Conservation (phyloP, 768 basidiomycete species). For the Hypholoma fasciculare region DNA sequence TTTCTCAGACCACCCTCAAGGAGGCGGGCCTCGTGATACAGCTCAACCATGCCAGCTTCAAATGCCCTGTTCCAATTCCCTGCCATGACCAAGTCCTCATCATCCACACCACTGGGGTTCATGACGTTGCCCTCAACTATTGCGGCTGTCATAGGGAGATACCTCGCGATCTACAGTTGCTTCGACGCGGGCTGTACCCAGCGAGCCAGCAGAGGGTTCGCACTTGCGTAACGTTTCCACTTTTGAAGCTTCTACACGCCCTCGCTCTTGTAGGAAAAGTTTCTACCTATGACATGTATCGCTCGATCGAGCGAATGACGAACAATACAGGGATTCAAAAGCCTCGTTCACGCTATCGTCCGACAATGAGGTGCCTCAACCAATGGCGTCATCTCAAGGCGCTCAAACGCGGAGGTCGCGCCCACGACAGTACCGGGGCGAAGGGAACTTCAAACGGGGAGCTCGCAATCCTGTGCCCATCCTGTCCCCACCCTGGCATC, state of each 20-base stretch:
- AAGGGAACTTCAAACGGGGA: slow-evolving; percentile 21
- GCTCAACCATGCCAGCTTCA: not conserved
- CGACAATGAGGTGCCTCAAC: not conserved
- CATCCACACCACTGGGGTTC: slow-evolving; percentile 14
- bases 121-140: slow-evolving; percentile 7
- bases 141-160: slow-evolving; percentile 8
- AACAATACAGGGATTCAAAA: not conserved
- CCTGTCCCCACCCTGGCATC: slow-evolving; percentile 26
- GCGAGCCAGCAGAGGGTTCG: slow-evolving; percentile 3
- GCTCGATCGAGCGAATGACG: slow-evolving; percentile 3
- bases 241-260: not conserved
- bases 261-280: not conserved
- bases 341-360: not conserved
- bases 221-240: slow-evolving; percentile 9
- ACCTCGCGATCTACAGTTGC: slow-evolving; percentile 17
- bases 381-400: slow-evolving; percentile 26
- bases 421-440: slow-evolving; percentile 19
- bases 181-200: slow-evolving; percentile 11
- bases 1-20: not conserved
- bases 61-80: not conserved
- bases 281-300: slow-evolving; percentile 9
- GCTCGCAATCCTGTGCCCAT: slow-evolving; percentile 23
- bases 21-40: not conserved
- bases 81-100: slow-evolving; percentile 3
- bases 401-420: slow-evolving; percentile 24